Percentiles rank a stretch among this genome's conserved stretches.
These are phyloP conservation scores for Bolboschoenus planiculmis DNA, from an alignment of 176 grass and related monocot genomes.

Conservation along the genomic window DNA sequence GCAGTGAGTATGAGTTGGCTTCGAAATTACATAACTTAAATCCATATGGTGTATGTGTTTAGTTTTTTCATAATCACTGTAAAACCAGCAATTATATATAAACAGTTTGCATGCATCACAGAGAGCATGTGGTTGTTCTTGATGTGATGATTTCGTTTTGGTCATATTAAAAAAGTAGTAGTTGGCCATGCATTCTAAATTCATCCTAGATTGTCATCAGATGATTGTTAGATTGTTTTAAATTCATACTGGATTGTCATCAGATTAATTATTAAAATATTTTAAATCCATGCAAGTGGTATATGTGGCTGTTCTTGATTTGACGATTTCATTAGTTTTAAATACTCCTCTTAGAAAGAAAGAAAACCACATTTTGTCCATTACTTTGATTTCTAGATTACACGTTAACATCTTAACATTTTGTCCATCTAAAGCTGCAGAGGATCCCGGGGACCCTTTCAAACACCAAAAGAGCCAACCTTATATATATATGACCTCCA, in stretches of 20 bases:
- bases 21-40: too few species aligned
- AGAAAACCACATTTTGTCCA: background rate
- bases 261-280: background rate
- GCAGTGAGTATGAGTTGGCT: too few species aligned
- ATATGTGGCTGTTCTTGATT: background rate
- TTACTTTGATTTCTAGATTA: background rate
- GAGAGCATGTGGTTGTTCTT: too few species aligned
- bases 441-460: background rate
- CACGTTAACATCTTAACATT: background rate
- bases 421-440: background rate
- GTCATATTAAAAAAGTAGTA: background rate
- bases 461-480: slow-evolving; percentile 1
- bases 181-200: background rate
- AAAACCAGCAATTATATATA: too few species aligned
- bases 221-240: background rate
- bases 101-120: too few species aligned
- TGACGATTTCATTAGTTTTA: background rate
- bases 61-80: too few species aligned
- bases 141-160: too few species aligned
- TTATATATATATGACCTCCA: background rate
- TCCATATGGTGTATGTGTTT: too few species aligned
- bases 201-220: too few species aligned
- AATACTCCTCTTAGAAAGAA: background rate
- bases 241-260: background rate
- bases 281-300: background rate